Base-by-base conservation (phyloP, 1,139 yeast species). In the Yamadazyma triangularis region DNA sequence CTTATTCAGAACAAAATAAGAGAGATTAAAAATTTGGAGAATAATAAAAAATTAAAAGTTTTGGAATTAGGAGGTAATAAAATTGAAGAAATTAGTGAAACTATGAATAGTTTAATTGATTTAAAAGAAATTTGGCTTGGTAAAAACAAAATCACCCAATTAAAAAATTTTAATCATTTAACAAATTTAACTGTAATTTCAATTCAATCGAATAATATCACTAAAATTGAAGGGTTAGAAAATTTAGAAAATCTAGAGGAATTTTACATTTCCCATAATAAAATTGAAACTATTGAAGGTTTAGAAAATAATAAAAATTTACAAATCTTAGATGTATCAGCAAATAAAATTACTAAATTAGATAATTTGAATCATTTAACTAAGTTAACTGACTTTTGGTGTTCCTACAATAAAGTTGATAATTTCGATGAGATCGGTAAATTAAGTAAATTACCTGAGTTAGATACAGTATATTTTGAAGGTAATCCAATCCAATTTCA, bases 41-140 rank as follows among this genome's bases (percentile, higher is more conserved):
- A 70, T 2, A 64, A 89, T 36, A 59, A 57, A 1, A 65, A 73
- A n/a, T 56, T 91, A 44, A 73, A 63, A 32, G 85, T 83, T 45
- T 64, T 91, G 37, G 99, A 93, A 54, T 64, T 93, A 25, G 99
- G 98, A 8, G 98, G 97, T 19, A 93, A 93, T 58, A 72, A 78
- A 41, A 76, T 93, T 32, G 73, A 75, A 29, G 60, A 60, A 33
- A 82, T 93, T 33, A 69, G 66, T 24, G 79, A 79, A 39, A 72
- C 71, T 30, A 56, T 89, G 47, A 71, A 70, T 11, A 47, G 51
- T 2, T 60, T 86, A 35, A 58, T 57, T 1, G 73, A 70, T 31
- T 60, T 93, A 31, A 75, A 77, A 41, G 86, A 89, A 54, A 63
- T 93, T 30, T 93, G 98, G 98, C 65, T 93, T 26, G 98, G 98